These are phyloP conservation scores for Xylariaceae sp. DNA, from an alignment of 2,329 filamentous ascomycete species.

Conservation along the genomic window DNA sequence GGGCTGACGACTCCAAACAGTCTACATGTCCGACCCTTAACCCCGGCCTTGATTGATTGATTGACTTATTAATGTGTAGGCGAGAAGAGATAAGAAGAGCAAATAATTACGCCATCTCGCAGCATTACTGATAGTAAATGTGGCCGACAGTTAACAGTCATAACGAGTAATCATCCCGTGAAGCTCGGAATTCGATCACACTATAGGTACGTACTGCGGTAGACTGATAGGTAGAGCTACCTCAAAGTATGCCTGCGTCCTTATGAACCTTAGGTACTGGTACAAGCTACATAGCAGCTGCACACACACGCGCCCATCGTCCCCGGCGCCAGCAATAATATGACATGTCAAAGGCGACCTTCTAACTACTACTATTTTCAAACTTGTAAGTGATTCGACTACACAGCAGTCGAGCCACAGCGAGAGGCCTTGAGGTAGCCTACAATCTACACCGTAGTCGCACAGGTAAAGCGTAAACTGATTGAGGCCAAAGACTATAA, in stretches of 20 bases:
- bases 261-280: neutral
- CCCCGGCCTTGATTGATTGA: neutral
- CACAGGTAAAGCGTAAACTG: neutral
- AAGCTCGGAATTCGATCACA: slow-evolving; percentile 1
- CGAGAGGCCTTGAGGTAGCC: no score
- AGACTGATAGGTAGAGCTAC: no score
- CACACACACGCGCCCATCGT: slow-evolving; percentile 1
- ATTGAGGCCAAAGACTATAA: slow-evolving; percentile 10
- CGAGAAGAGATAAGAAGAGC: slow-evolving; percentile 8
- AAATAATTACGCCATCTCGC: slow-evolving; percentile 13
- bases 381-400: no score
- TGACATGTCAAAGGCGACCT: slow-evolving; percentile 23
- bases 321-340: slow-evolving; percentile 17
- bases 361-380: no score
- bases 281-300: neutral
- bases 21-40: slow-evolving; percentile 19
- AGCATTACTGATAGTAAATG: slow-evolving; percentile 6
- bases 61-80: slow-evolving; percentile 3
- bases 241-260: no score
- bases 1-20: slow-evolving; percentile 18
- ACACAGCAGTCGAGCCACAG: no score
- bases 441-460: no score
- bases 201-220: no score
- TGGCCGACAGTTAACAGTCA: slow-evolving; percentile 14
- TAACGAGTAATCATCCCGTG: slow-evolving; percentile 5